Base-by-base conservation (phyloP, 2,329 filamentous ascomycete species). In the Neonectria faginata region DNA sequence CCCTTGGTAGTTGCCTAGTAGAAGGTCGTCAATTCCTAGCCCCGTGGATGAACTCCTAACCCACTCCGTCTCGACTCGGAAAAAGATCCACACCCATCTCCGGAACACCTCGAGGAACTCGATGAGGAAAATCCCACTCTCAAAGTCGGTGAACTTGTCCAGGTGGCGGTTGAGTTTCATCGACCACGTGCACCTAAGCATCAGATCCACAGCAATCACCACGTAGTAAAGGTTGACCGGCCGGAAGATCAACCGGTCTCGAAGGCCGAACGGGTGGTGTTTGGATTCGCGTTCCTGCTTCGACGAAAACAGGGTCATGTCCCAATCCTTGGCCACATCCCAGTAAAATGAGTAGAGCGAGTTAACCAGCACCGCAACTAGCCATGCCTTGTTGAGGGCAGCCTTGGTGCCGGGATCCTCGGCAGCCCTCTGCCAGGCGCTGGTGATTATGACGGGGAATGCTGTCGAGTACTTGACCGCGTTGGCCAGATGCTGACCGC, bases 321-420 rank as follows among this genome's bases (percentile, higher is more conserved):
- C 96, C 96, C 96, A 99, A 83, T 99, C 96, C 81, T 94, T 96
- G 60, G 93, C 86, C 31, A 98, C 89, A 74, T 99, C 96, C 96
- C 96, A 99, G 84, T 96, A 99, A 82, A 98, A 98, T n/a, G 92
- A 94, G 81, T 97, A 99, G 48, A 92, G 83, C 14, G 93, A 97
- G 79, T 99, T 97, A 73, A 96, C 76, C 36, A 93, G 82, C 31
- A 93, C 91, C 47, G 91, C 91, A 39, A 86, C 79, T 31, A 97
- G 82, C 90, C 93, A 96, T 52, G 82, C 81, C 44, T 82, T 82
- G 77, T 88, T 86, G 62, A 87, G 75, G 0, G 76, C 73, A 3
- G 81, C 76, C 66, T 80, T 78, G 5, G 81, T 79, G 39, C 76
- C 76, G 14, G 79, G 79, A 44, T 77, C 73, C 36, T 76, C 86